These are phyloP conservation scores for Ampelocalamus luodianensis DNA, from an alignment of 176 grass and related monocot genomes.

Conservation along the genomic window DNA sequence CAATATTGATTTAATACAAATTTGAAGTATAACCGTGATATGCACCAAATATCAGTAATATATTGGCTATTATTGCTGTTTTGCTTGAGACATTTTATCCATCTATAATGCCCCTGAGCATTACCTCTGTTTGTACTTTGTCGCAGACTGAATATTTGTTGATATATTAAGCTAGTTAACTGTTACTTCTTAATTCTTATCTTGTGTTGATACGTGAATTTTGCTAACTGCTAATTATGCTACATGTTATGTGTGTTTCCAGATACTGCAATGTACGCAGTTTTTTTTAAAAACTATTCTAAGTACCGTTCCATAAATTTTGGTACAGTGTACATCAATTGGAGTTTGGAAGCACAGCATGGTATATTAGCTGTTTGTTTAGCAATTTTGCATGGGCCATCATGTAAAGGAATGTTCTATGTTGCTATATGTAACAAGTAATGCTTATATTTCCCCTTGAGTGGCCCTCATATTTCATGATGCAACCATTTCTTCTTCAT, in stretches of 20 bases:
- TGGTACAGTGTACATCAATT: background rate
- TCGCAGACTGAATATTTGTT: background rate
- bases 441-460: slow-evolving; percentile 2
- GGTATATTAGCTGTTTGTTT: slow-evolving; percentile 7
- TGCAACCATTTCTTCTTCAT: background rate
- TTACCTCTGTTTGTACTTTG: slow-evolving; percentile 1
- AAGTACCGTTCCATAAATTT: background rate
- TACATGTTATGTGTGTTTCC: background rate
- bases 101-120: background rate
- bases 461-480: background rate
- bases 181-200: background rate
- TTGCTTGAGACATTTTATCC: background rate
- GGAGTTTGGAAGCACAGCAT: background rate
- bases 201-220: background rate
- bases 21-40: background rate
- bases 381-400: background rate
- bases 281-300: background rate
- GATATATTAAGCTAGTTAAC: background rate
- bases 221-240: background rate
- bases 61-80: background rate
- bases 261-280: background rate
- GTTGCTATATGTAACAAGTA: slow-evolving; percentile 23
- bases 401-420: background rate
- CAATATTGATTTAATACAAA: background rate
- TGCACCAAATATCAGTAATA: background rate